Base-by-base conservation (phyloP, 768 basidiomycete genomes). In the Agaricus bisporus region DNA sequence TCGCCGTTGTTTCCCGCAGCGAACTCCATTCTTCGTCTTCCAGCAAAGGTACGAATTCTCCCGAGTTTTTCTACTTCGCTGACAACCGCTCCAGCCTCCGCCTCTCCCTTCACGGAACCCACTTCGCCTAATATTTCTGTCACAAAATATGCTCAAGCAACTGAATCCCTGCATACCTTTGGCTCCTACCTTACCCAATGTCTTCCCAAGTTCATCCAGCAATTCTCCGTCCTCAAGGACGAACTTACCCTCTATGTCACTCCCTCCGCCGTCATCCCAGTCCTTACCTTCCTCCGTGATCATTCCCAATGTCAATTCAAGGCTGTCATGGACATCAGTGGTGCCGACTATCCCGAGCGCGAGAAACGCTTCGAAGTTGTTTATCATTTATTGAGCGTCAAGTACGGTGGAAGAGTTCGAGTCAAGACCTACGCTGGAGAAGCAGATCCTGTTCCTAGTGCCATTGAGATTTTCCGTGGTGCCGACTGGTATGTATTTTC, bases 381-480 rank as follows among this genome's bases (percentile, higher is more conserved):
- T 14, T 99, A 99, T 72, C 89, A 98, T 73, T 72, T 99, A 54
- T 74, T 99, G 56, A 94, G 91, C 65, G 68, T 92, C 60, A 70
- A 70, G 60, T 78, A 88, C 65, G 86, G 82, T 55, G 88, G 89
- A 43, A 77, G 97, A 59, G 90, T 99, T 65, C 76, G 97, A 54
- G 93, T 99, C 59, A 99, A 99, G 79, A 98, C 97, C 0, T 98
- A 95, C 65, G 91, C 93, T 55, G 88, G 88, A 56, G 97, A 99
- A 71, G 86, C 86, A 10, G 88, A 94, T 61, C 82, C 88, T 35
- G 90, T 98, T 2, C 97, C 95, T 1, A 94, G 88, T 61, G 83
- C 78, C 25, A 75, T 81, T 3, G 78, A 81, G 11, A 56, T 98
- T 22, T 99, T 88, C 75, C 78, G 83, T 47, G 93, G 95, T 56